Conservation (phyloP, 1,284 basidiomycete species). For the Cystobasidium slooffiae region DNA sequence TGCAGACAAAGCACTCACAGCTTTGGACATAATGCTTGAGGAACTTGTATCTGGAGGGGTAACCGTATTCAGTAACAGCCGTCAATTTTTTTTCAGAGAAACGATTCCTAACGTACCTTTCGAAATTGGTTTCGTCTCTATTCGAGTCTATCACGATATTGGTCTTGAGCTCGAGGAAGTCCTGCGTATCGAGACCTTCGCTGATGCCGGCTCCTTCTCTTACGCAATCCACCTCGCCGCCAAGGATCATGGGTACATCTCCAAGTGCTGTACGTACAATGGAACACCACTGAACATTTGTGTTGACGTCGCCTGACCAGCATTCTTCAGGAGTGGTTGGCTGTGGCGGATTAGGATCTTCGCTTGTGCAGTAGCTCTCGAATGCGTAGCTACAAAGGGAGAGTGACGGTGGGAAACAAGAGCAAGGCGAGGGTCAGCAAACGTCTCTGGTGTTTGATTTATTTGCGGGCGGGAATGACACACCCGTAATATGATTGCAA, state of each 20-base stretch:
- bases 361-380: conserved; percentile 79
- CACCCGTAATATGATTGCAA: conserved; percentile 65
- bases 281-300: conserved; percentile 94
- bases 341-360: conserved; percentile 48
- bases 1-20: conserved; percentile 63
- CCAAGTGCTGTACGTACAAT: conserved; percentile 89
- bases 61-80: no score
- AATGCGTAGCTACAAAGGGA: conserved; percentile 73
- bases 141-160: conserved; percentile 74
- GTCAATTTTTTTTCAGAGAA: no score
- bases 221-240: conserved; percentile 95
- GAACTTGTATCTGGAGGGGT: conserved; percentile 65
- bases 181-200: conserved; percentile 19
- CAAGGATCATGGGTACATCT: conserved; percentile 77
- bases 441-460: not conserved
- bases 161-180: conserved; percentile 89
- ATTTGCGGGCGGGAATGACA: not conserved
- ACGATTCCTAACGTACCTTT: conserved; percentile 66
- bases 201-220: conserved; percentile 28
- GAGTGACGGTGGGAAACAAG: not conserved
- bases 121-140: conserved; percentile 75
- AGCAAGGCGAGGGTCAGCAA: not conserved
- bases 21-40: conserved; percentile 96
- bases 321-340: conserved; percentile 58
- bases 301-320: conserved; percentile 87